Percentiles rank a stretch among this genome's conserved stretches.
These are phyloP conservation scores for Psidium guajava DNA, from an alignment of 345 rosid species.

Conservation along the genomic window DNA sequence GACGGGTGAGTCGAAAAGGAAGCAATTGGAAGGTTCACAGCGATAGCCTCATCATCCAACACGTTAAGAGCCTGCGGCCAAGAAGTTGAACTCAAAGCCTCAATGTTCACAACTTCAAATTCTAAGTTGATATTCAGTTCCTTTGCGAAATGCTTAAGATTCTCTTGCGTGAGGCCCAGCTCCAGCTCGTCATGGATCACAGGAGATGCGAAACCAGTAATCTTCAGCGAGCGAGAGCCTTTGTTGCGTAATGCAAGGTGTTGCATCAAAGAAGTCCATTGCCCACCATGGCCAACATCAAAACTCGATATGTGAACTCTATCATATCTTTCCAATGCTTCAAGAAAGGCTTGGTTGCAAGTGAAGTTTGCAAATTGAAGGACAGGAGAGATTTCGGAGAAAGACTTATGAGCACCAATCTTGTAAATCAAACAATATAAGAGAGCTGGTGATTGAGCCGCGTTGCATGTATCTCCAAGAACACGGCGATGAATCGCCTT, in stretches of 20 bases:
- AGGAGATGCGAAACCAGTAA: constrained; percentile 63
- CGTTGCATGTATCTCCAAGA: no score
- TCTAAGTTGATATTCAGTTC: constrained; percentile 65
- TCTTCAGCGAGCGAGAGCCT: constrained; percentile 45
- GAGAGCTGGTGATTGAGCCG: no score
- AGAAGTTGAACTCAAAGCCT: constrained; percentile 37
- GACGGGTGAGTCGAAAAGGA: constrained; percentile 48
- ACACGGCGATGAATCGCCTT: no score
- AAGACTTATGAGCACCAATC: constrained; percentile 74
- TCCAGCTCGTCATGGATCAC: constrained; percentile 44
- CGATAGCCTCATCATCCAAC: constrained; percentile 44
- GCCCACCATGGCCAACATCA: constrained; percentile 81
- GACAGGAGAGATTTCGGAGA: constrained; percentile 81
- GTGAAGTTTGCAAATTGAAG: constrained; percentile 85
- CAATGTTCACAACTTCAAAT: constrained; percentile 50
- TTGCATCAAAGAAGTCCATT: constrained; percentile 92
- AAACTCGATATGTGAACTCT: constrained; percentile 78
- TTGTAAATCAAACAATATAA: constrained; percentile 51
- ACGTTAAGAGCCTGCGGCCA: constrained; percentile 18
- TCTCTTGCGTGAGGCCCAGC: constrained; percentile 60
- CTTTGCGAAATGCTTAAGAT: constrained; percentile 54
- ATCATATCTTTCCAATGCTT: constrained; percentile 42
- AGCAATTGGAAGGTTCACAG: constrained; percentile 60
- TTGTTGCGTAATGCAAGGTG: constrained; percentile 58
- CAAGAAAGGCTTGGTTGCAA: constrained; percentile 77